Evolutionary conservation across 805 yeast genomes (phyloP), one percentile per base, ranked within the genome.

Genomic region (Suhomyces prunicola): DNA sequence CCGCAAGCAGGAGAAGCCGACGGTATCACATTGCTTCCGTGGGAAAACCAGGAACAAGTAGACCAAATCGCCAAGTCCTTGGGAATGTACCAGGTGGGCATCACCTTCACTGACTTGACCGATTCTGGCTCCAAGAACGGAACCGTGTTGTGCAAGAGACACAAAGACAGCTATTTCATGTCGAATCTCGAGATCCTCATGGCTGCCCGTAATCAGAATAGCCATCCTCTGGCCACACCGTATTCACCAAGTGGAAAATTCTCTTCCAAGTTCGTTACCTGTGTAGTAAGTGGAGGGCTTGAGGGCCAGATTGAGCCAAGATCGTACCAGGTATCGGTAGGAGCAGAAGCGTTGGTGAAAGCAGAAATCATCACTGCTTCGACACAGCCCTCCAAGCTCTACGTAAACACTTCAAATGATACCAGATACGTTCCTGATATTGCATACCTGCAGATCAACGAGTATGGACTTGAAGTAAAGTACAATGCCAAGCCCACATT

Each of bases 351-450:
- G 0, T 76, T 94, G 63, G 90, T 90, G 0, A 80, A 81, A 47
- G 97, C 98, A 0, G 96, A 88, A 62, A 81, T 93, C 58, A 84
- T 94, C 29, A 79, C 86, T 31, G 93, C 96, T 0, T 88, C 96
- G 1, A 89, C 97, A 0, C 93, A 91, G 64, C 97, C 99, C 0
- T 84, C 91, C 19, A 84, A 87, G 76, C 85, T 93, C 65, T 87
- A 84, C 60, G 85, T 94, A 57, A 87, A 89, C 63, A 86, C 83
- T 27, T 85, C 90, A n/a, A 81, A 82, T 41, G 77, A 80, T 17
- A 79, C 77, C 8, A 79, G 97, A 52, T 94, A 93, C 60, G 98
- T 94, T 13, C 99, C 99, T 0, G 99, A 94, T 57, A 87, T 94
- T 24, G 88, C 89, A 63, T 94, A 87, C 76, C 84, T 85, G 69